phyloP scores from a whole-genome alignment of 2,329 filamentous ascomycete genomes.

The Alternaria novae-zelandiae region DNA sequence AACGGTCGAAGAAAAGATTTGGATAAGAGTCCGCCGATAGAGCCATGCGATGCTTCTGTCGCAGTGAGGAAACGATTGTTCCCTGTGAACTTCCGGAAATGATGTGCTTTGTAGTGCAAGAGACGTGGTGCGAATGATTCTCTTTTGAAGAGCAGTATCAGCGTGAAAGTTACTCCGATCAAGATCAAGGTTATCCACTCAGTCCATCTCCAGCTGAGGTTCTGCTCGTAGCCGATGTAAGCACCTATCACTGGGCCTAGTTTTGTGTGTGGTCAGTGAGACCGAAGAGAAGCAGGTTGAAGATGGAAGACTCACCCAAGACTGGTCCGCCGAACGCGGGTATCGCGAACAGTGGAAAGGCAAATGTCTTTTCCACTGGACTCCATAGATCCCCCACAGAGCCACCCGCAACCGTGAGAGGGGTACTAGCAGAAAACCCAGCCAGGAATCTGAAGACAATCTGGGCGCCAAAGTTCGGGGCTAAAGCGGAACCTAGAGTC shows the following conservation, averaged over 20 bases:
- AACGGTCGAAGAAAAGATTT: conserved; percentile 52
- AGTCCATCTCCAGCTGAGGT: conserved; percentile 33
- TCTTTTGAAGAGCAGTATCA: conserved; percentile 21
- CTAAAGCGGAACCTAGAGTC: conserved; percentile 39
- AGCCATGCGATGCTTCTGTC: conserved; percentile 53
- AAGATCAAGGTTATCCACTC: conserved; percentile 37
- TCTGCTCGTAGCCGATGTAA: conserved; percentile 27
- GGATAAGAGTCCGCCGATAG: conserved; percentile 36
- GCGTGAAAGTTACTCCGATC: conserved; percentile 17
- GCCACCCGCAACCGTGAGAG: conserved; percentile 29
- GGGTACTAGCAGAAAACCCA: conserved; percentile 54
- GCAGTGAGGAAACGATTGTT: conserved; percentile 56
- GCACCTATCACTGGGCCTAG: conserved; percentile 55
- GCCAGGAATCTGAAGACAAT: conserved; percentile 58
- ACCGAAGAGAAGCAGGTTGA: background rate
- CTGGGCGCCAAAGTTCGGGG: conserved; percentile 56
- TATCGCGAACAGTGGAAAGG: conserved; percentile 34
- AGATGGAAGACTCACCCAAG: conserved; percentile 9
- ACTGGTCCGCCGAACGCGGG: conserved; percentile 21
- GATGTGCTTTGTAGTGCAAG: conserved; percentile 44
- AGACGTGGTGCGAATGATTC: conserved; percentile 31
- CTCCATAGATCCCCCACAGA: conserved; percentile 28
- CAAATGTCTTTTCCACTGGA: conserved; percentile 29
- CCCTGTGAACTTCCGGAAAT: conserved; percentile 32
- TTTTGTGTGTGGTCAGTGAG: background rate